phyloP scores from a whole-genome alignment of 2,329 filamentous ascomycete genomes.

The Pseudogymnoascus sp. region DNA sequence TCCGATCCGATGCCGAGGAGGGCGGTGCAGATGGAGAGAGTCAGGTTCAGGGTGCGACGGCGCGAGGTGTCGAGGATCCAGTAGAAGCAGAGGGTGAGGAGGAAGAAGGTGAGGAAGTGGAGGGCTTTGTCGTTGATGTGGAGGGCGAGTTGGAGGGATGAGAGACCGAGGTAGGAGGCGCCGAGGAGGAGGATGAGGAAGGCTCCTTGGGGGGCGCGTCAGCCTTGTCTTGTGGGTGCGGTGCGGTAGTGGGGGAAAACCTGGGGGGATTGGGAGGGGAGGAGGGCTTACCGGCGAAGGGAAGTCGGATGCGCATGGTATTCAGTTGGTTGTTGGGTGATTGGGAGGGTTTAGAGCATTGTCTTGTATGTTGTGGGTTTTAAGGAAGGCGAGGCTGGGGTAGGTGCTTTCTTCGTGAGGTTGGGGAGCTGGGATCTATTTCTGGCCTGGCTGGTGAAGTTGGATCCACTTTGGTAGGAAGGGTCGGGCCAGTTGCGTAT shows the following conservation, averaged over 20 bases:
- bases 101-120: conserved; percentile 81
- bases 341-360: neutral
- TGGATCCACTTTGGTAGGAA: neutral
- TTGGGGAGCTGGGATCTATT: neutral
- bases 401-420: neutral
- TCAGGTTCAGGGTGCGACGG: conserved; percentile 75
- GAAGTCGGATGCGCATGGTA: conserved; percentile 74
- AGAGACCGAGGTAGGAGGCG: conserved; percentile 72
- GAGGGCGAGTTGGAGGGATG: conserved; percentile 46
- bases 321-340: neutral
- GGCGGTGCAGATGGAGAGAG: conserved; percentile 69
- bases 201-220: conserved; percentile 40
- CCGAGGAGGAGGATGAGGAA: conserved; percentile 64
- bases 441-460: neutral
- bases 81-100: conserved; percentile 83
- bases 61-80: conserved; percentile 92
- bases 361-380: neutral
- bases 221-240: neutral
- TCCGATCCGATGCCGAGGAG: conserved; percentile 64
- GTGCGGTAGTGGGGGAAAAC: conserved; percentile 11
- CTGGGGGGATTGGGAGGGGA: conserved; percentile 4
- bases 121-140: conserved; percentile 82
- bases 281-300: conserved; percentile 66
- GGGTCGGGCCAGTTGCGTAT: neutral
- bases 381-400: neutral